phyloP scores from a whole-genome alignment of 768 basidiomycete species.

The Rhodotorula kratochvilovae region DNA sequence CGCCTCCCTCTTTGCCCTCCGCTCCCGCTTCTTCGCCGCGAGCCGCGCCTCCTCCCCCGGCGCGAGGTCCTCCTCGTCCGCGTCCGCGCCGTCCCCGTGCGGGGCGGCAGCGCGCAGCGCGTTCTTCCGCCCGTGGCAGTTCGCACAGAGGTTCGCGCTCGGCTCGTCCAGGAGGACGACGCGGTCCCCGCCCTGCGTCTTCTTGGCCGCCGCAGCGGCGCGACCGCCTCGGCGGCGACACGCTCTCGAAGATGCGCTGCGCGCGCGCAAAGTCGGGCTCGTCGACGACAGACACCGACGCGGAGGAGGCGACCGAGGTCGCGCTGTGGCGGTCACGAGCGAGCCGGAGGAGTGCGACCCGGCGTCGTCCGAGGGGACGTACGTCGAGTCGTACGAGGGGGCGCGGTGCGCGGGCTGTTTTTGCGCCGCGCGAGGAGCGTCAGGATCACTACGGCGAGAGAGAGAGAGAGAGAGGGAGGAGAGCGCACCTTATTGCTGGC shows the following conservation, averaged over 20 bases:
- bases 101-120: background rate
- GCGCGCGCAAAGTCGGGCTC: conserved; percentile 32
- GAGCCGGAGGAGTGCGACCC: background rate
- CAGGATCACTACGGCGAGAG: background rate
- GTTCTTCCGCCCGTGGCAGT: conserved; percentile 18
- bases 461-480: background rate
- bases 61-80: conserved; percentile 6
- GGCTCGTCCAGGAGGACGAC: conserved; percentile 19
- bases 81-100: background rate
- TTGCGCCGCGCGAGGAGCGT: conserved; percentile 38
- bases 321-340: background rate
- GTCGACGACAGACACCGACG: background rate
- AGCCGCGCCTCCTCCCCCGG: background rate
- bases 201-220: too few species aligned
- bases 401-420: conserved; percentile 42
- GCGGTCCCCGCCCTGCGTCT: background rate
- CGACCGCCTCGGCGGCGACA: background rate
- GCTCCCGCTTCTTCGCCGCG: conserved; percentile 33
- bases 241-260: conserved; percentile 18
- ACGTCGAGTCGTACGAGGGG: conserved; percentile 32
- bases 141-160: conserved; percentile 11
- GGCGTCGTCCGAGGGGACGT: background rate
- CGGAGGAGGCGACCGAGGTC: background rate
- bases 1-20: background rate
- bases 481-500: background rate